Base-by-base conservation (phyloP, 2,329 filamentous ascomycete species). In the Pseudogymnoascus sp. region DNA sequence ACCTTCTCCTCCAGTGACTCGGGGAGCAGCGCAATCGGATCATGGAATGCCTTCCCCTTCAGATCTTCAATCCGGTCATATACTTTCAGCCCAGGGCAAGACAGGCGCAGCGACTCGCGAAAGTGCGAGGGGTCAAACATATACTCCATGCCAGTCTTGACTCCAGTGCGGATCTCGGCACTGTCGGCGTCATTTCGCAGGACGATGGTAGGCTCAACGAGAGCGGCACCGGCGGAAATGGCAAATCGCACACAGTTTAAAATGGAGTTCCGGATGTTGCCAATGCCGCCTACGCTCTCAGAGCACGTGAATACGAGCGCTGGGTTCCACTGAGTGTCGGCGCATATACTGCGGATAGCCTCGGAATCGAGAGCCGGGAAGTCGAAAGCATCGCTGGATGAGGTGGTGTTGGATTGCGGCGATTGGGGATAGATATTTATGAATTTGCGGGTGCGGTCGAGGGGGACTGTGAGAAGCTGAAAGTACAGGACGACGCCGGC, bases 231-330 rank as follows among this genome's bases (percentile, higher is more conserved):
- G 29, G 69, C 75, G 55, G 70, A 68, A 44, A 77, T 77, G 4
- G 75, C 73, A 60, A 75, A 77, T 15, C 75, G 71, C 4, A 77
- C 70, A 65, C 75, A 77, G 58, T 75, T 76, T 3, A 77, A 66
- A 17, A 77, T 75, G 64, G 75, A 74, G 62, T 76, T 75, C 29
- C 75, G 70, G 38, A 77, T 67, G 71, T 77, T 75, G 39, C 73
- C 75, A 55, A 77, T 70, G 27, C 74, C 75, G 36, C 75, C 76
- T 33, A 73, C 71, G 61, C 75, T 74, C 5, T 72, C 74, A 58
- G 76, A 74, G 66, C 76, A 77, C 31, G 68, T 75, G 60, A 77
- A 77, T 1, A 77, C 63, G 9, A 77, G 63, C 25, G 72, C 73
- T 0, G 68, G 64, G 12, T 74, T 73, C 64, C 75, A 77, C 1